Conservation (phyloP, 2,329 filamentous ascomycete genomes). For the Pseudocercospora fijiensis region DNA sequence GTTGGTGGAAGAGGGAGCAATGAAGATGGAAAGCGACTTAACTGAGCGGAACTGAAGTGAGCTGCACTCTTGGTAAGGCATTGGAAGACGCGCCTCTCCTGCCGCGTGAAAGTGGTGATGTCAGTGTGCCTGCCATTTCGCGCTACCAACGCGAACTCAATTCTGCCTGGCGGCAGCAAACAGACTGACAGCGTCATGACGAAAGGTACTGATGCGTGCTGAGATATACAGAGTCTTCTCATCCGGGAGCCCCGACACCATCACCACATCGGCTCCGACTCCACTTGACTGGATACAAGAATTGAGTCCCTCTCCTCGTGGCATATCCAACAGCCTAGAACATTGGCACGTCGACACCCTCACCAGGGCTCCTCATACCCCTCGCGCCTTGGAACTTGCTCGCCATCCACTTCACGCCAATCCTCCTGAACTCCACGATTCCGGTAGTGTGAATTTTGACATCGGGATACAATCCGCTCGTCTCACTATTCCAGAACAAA, state of each 20-base stretch:
- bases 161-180: background rate
- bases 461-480: background rate
- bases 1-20: background rate
- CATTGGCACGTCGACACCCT: background rate
- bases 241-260: background rate
- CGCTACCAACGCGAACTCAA: slow-evolving; percentile 2
- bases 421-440: background rate
- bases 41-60: background rate
- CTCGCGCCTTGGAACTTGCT: background rate
- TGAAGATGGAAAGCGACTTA: background rate
- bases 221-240: background rate
- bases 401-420: background rate
- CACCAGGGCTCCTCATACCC: background rate
- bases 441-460: background rate
- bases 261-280: background rate
- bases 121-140: slow-evolving; percentile 3
- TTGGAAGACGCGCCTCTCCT: background rate
- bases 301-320: no score
- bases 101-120: slow-evolving; percentile 1
- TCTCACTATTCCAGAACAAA: background rate
- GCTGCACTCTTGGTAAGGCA: background rate
- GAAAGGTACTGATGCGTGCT: background rate
- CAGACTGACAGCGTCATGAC: background rate
- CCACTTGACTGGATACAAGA: no score
- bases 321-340: background rate